A percentile compares a stretch with the other conserved stretches of the same genome.
phyloP scores from a whole-genome alignment of 2,329 filamentous ascomycete genomes.

The Fusarium continuum region DNA sequence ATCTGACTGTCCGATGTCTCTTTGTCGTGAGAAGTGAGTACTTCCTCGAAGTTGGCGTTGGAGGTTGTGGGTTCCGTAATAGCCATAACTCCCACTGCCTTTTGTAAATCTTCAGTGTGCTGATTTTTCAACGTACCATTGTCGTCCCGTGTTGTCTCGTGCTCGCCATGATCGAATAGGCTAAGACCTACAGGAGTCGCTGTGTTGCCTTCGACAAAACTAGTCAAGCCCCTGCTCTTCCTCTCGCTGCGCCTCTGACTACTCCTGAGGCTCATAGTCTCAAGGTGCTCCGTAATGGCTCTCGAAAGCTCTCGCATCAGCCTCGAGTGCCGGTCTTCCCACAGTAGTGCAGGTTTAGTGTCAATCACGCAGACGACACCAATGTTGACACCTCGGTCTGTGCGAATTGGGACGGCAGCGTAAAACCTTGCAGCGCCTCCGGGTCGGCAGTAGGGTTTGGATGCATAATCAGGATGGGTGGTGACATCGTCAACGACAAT shows the following conservation, averaged over 20 bases:
- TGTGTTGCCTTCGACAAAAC: slow-evolving; percentile 49
- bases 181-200: slow-evolving; percentile 19
- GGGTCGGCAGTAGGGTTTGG: slow-evolving; percentile 36
- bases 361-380: slow-evolving; percentile 51
- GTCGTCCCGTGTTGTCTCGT: not conserved
- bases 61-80: not conserved
- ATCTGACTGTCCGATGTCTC: too few relatives aligned
- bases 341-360: slow-evolving; percentile 5
- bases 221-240: slow-evolving; percentile 50
- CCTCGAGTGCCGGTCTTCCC: slow-evolving; percentile 42
- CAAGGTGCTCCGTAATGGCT: slow-evolving; percentile 51
- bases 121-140: slow-evolving; percentile 8
- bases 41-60: not conserved
- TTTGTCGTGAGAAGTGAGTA: not conserved
- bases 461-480: slow-evolving; percentile 43
- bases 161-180: not conserved
- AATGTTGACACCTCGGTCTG: slow-evolving; percentile 53
- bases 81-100: not conserved
- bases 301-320: slow-evolving; percentile 43
- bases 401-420: slow-evolving; percentile 54
- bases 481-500: slow-evolving; percentile 49
- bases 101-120: not conserved
- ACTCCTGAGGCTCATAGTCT: slow-evolving; percentile 42
- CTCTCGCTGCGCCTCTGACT: slow-evolving; percentile 46
- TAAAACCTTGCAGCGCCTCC: slow-evolving; percentile 49